Evolutionary conservation across 345 rosid species (phyloP), one percentile per base, ranked within the genome.

Genomic region (Moringa oleifera): DNA sequence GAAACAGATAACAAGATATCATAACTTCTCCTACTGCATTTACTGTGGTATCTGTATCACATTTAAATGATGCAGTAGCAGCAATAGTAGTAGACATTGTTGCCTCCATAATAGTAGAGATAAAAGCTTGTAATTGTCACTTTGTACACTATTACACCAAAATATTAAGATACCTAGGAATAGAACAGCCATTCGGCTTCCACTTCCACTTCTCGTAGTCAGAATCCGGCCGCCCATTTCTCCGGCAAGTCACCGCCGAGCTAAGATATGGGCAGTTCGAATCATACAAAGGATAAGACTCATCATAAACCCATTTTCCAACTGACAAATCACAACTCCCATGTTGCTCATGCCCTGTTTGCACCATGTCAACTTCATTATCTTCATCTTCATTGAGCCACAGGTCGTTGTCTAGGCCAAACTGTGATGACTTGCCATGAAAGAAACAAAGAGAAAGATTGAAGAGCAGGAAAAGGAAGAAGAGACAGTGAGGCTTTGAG

Each of bases 171-270:
- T 80, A 89, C 98, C 98, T 90, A 23, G 96, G 79, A 62, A 93
- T 73, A 54, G 94, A 80, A 73, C 98, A 93, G 33, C 72, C 77
- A 13, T 78, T 73, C 10, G 98, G 98, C 72, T 61, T 55, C 98
- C 98, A 93, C 75, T 79, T 84, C 98, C 96, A 93, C 69, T 83
- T 93, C 77, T 90, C 83, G 70, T 93, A 93, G 55, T 76, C 78
- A 57, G 94, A 86, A 76, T 93, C 98, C 7, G 98, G 98, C 51
- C 98, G 71, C 54, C 98, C 98, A 73, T 93, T 93, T 61, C 57
- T 84, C 66, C 84, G 93, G 62, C 98, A 93, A 54, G 85, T 83
- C 15, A 93, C 83, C 0, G 94, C 81, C 23, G 87, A 77, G 59
- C 89, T 86, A 45, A 93, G 76, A 66, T 89, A 93, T 3, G 98